These are phyloP conservation scores for Tolypocladium sp. DNA, from an alignment of 2,329 filamentous ascomycete genomes.

Conservation along the genomic window DNA sequence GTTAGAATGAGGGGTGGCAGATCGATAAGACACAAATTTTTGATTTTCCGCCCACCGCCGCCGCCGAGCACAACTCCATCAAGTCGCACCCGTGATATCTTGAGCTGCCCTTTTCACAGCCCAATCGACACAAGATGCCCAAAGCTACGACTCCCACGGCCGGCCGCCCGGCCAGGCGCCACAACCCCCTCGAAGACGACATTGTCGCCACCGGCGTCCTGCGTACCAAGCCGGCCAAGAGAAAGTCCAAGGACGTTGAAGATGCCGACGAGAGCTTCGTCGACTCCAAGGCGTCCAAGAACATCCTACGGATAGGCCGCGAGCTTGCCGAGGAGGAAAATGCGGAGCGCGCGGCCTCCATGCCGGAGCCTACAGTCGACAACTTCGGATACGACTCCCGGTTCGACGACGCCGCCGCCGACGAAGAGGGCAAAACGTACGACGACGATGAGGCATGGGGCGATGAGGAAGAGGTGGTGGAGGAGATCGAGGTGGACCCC, in stretches of 20 bases:
- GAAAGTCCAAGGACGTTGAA: slow-evolving; percentile 52
- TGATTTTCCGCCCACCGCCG: slow-evolving; percentile 19
- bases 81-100: background rate
- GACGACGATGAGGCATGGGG: slow-evolving; percentile 64
- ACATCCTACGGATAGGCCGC: slow-evolving; percentile 82
- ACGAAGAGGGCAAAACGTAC: slow-evolving; percentile 30
- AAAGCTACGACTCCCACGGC: slow-evolving; percentile 59
- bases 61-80: background rate
- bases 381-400: slow-evolving; percentile 73
- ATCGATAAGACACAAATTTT: slow-evolving; percentile 31
- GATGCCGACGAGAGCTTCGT: slow-evolving; percentile 64
- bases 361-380: slow-evolving; percentile 34
- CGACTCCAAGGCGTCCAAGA: slow-evolving; percentile 78
- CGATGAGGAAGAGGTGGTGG: slow-evolving; percentile 64
- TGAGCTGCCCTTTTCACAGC: background rate
- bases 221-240: slow-evolving; percentile 66
- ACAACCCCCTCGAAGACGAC: slow-evolving; percentile 89
- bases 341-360: slow-evolving; percentile 20
- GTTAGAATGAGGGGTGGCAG: slow-evolving; percentile 24
- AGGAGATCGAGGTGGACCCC: slow-evolving; percentile 76
- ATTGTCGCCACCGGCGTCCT: slow-evolving; percentile 61
- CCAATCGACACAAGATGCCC: slow-evolving; percentile 52
- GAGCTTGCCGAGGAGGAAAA: slow-evolving; percentile 77
- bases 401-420: slow-evolving; percentile 48
- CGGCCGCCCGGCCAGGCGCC: slow-evolving; percentile 54